Base-by-base conservation (phyloP, 2,329 filamentous ascomycete genomes). In the Xylaria sp. region DNA sequence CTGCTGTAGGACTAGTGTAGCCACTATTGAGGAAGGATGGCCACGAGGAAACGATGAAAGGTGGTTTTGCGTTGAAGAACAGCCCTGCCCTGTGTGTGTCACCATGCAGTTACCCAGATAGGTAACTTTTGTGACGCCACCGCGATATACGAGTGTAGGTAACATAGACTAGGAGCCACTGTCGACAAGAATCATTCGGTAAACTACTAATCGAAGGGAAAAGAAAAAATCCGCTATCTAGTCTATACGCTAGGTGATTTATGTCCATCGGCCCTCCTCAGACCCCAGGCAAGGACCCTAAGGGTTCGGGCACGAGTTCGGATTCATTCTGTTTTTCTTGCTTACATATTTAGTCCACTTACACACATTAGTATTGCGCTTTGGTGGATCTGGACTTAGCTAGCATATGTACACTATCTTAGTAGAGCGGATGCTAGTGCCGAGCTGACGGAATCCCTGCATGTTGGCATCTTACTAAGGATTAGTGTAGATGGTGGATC, bases 371-470 rank as follows among this genome's bases (percentile, higher is more conserved):
- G 25, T n/a, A 54, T 31, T 1, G 28, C 20, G 20, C 48, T 23
- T 31, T 46, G 7, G 55, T 41, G 55, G 55, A 31, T 18, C 55
- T 15, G n/a, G 43, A 18, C 55, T 36, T 2, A 36, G 9, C 33
- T 36, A 36, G 33, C 10, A 36, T 36, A 36, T 36, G 7, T 36
- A 36, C 33, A 36, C 39, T 25, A 28, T 15, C 2, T 39, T 58
- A 46, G 56, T 36, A 46, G 46, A 58, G 56, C 39, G 56, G 8
- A 20, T 28, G 31, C 39, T 23, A 23, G 49, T 41, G 39, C 57
- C 51, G 51, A 54, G 58, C 57, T 66, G 51, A 56, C 39, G 36
- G 23, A 51, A 61, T 43, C 49, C 64, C 49, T 62, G 20, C 28
- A 31, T 25, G 51, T 31, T 18, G 25, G 15, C 7, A 28, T 8